Percentiles rank a stretch among this genome's conserved stretches.
Evolutionary conservation across 2,329 filamentous ascomycete genomes (phyloP).

Genomic region (Aspergillus fumigatiaffinis): DNA sequence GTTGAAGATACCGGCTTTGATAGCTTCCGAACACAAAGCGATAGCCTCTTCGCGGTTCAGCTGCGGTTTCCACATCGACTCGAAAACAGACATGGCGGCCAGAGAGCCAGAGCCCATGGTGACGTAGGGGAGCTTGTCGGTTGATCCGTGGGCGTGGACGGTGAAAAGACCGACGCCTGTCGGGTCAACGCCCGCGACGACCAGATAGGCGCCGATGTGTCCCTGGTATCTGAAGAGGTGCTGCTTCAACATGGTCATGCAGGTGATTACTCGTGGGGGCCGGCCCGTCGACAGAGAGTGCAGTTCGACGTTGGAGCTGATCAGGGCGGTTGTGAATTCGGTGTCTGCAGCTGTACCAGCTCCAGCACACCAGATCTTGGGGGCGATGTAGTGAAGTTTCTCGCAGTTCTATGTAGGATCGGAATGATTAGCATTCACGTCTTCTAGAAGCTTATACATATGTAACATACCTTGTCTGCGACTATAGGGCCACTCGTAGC

Average conservation of each 20-base stretch:
- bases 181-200: conserved; percentile 93
- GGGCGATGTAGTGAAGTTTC: conserved; percentile 98
- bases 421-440: not conserved
- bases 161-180: conserved; percentile 95
- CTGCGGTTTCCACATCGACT: conserved; percentile 85
- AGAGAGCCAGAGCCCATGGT: conserved; percentile 97
- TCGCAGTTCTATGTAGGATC: conserved; percentile 73
- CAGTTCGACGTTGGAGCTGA: conserved; percentile 97
- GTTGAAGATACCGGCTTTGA: conserved; percentile 97
- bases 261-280: conserved; percentile 94
- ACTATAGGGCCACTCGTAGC: conserved; percentile 97
- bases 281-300: conserved; percentile 95
- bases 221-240: conserved; percentile 98
- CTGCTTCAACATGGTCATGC: conserved; percentile 99
- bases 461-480: conserved; percentile 74
- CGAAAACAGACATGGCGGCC: conserved; percentile 96
- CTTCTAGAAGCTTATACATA: not conserved
- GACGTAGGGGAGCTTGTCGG: conserved; percentile 97
- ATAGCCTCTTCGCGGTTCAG: conserved; percentile 78
- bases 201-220: conserved; percentile 95
- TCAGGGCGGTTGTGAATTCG: conserved; percentile 97
- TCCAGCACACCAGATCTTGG: conserved; percentile 98
- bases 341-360: conserved; percentile 97
- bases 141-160: conserved; percentile 95
- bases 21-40: conserved; percentile 77